Evolutionary conservation across 2,329 filamentous ascomycete species (phyloP).

Genomic region (Epichloe amarillans): DNA sequence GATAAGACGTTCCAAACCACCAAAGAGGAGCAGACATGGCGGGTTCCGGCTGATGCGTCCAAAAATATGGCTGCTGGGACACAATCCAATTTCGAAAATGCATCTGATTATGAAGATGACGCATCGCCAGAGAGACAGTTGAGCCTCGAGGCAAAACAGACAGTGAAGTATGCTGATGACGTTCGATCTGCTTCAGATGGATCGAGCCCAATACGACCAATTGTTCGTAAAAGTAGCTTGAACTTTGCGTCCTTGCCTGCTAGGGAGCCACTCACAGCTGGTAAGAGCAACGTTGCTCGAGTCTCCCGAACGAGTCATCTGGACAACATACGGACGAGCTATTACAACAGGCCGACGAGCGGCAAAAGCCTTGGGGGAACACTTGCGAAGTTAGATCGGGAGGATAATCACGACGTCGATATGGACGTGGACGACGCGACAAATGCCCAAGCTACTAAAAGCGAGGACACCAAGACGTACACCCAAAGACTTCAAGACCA

Average conservation of each 20-base stretch:
- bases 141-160: slow-evolving; percentile 3
- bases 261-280: slow-evolving; percentile 70
- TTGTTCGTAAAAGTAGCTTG: slow-evolving; percentile 84
- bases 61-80: neutral
- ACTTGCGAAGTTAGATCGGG: slow-evolving; percentile 26
- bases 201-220: slow-evolving; percentile 61
- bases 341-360: slow-evolving; percentile 59
- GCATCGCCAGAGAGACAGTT: slow-evolving; percentile 4
- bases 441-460: slow-evolving; percentile 19
- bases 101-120: slow-evolving; percentile 2
- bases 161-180: slow-evolving; percentile 24
- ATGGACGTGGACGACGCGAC: slow-evolving; percentile 37
- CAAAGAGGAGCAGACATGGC: slow-evolving; percentile 29
- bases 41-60: slow-evolving; percentile 7
- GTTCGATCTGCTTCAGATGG: slow-evolving; percentile 50
- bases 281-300: slow-evolving; percentile 68
- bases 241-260: slow-evolving; percentile 89
- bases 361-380: slow-evolving; percentile 54
- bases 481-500: slow-evolving; percentile 87
- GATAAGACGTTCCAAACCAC: slow-evolving; percentile 29
- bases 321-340: slow-evolving; percentile 58
- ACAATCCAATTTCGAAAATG: neutral
- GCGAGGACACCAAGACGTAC: slow-evolving; percentile 59
- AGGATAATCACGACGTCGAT: slow-evolving; percentile 36
- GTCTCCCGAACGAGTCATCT: slow-evolving; percentile 66